Evolutionary conservation across 805 yeast genomes (phyloP), one percentile per base, ranked within the genome.

Genomic region (Ogataea populi-albae): DNA sequence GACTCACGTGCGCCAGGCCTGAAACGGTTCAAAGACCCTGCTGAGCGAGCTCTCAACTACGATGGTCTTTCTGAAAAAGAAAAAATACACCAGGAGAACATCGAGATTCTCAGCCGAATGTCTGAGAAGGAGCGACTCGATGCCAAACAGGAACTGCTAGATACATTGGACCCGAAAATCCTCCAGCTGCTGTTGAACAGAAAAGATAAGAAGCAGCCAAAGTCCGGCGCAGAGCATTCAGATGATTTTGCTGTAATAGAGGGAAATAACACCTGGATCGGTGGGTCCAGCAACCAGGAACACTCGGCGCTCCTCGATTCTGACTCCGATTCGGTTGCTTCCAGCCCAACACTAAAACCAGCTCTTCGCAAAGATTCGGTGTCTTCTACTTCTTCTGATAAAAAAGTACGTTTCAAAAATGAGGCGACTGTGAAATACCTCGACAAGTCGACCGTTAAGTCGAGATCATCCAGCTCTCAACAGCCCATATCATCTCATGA

Each of bases 11-110:
- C 32, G 7, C 22, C 43, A 3, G 44, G 46, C 6, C 27, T 38
- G 24, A 45, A 43, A 21, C 40, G 34, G 24, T 41, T 49, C 17
- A 38, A 37, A 25, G 40, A 45, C 25, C 19, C 26, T 8, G 34
- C 35, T n/a, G 47, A 47, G 16, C 21, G 32, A 20, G 32, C 35
- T 8, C 31, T 38, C 11, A 29, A 49, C 16, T 44, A 52, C 30
- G 41, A 46, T 3, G 61, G 58, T 11, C 41, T 73, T 31, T 62
- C 81, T 0, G 94, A 85, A 47, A 75, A 82, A 0, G 89, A 83
- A 45, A 71, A 75, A 52, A 86, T 88, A 16, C 91, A 86, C 55
- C 55, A 73, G 37, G 95, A 88, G 52, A 89, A 87, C 57, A 57
- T 84, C 42, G 74, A 77, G 24, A 66, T 69, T 26, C 55, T 89